Evolutionary conservation across 2,329 filamentous ascomycete species (phyloP), one percentile per base, ranked within the genome.

Genomic region (Xylariaceae sp.): DNA sequence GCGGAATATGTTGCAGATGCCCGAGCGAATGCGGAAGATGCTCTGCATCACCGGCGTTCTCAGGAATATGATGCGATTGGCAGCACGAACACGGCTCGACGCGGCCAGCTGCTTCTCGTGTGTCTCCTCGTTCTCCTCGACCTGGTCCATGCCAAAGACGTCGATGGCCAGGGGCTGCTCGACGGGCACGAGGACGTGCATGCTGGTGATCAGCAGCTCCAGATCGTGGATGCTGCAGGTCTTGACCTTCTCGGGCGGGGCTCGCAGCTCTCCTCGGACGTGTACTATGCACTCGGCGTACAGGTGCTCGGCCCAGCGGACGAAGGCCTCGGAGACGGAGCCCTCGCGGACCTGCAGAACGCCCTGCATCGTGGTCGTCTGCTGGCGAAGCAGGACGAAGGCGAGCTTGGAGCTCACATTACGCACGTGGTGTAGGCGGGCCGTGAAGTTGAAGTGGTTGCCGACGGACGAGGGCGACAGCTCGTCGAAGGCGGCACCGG

Each of bases 271-370:
- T 38, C 86, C 89, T 33, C 72, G 77, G 36, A 94, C 77, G 37
- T 84, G 75, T 5, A 94, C 77, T 32, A 94, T 73, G 6, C 79
- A 83, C 53, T 93, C 89, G 5, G 80, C 67, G 35, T 81, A 78
- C 29, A 94, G 67, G 53, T 86, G 85, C 59, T 93, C 84, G 3
- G 85, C 84, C 83, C 87, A 94, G 52, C 84, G 80, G 18, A 94
- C 70, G 71, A 94, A 90, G 49, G 83, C 72, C 37, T 77, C 70
- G 2, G 82, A 81, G 9, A 83, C 70, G 30, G 67, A 65, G 5
- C 76, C 73, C 44, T 77, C 65, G 51, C 64, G 41, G 55, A 57
- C 45, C 56, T 57, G 35, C 12, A 95, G 65, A 3, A 94, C 84
- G 41, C 86, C 88, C 58, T 95, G 89, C 32, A 94, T 76, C 16